Base-by-base conservation (phyloP, 139 green algal species). In the Chlorella sp. region DNA sequence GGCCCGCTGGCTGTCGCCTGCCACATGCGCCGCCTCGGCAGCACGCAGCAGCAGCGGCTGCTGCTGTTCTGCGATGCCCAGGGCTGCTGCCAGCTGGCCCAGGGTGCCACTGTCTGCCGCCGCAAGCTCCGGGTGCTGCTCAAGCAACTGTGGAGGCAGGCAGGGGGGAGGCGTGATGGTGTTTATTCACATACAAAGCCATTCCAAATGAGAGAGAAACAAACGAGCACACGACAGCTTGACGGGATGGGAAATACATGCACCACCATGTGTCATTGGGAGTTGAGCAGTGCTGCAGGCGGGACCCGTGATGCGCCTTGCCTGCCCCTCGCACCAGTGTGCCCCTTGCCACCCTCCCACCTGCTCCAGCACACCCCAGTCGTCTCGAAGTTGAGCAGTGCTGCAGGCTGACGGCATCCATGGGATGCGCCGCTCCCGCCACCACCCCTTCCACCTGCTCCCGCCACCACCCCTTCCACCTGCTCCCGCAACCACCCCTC, bases 31-130 rank as follows among this genome's bases (percentile, higher is more conserved):
- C 19, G 79, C 79, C 43, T 41, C 43, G 0, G 79, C 79, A 0
- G 62, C 79, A 20, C 79, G 62, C 62, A 84, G 64, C 64, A 84
- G 79, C 79, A 84, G 79, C 62, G 79, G 77, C 64, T 84, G 34
- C 79, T 84, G 79, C 79, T 76, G 79, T 7, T 30, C 11, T 6
- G 64, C 60, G 30, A 83, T 43, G 34, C 77, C 77, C 30, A 83
- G 77, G 43, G 79, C 79, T 28, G 62, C 79, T 28, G 62, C 79
- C 32, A 83, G n/a, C 43, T 80, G 60, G 20, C 13, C 46, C 13
- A 85, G 60, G 0, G 40, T 73, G 58, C 20, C 41, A n/a, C 79
- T 76, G 64, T 84, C 79, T 48, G 79, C 79, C 20, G 64, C 65
- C 9, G 65, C 75, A 26, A 84, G 60, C 58, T 62, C 36, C 0